phyloP scores from a whole-genome alignment of 805 yeast species.

The Lachancea thermotolerans region DNA sequence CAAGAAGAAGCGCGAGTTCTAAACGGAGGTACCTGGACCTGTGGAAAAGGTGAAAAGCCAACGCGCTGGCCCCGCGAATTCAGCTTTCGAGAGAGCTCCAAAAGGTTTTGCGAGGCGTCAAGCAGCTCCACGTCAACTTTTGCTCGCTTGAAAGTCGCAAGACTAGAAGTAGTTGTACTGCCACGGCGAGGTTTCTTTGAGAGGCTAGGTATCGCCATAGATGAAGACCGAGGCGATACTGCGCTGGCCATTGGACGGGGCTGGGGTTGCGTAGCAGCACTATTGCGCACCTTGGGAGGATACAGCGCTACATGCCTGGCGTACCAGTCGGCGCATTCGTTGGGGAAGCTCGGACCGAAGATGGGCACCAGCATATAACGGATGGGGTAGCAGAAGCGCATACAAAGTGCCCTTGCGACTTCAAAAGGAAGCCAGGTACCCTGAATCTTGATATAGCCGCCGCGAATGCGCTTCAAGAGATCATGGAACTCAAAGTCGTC shows the following conservation, averaged over 20 bases:
- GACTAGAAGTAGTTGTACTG: too few species aligned
- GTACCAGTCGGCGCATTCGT: conserved; percentile 26
- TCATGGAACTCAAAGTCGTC: conserved; percentile 15
- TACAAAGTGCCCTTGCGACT: conserved; percentile 60
- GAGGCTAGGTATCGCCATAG: neutral
- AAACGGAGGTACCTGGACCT: conserved; percentile 1
- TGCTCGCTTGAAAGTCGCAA: neutral
- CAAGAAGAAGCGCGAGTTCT: conserved; percentile 6
- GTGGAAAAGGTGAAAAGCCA: neutral
- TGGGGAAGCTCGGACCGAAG: conserved; percentile 61
- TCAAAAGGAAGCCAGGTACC: conserved; percentile 87
- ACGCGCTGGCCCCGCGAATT: neutral
- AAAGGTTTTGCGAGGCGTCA: conserved; percentile 9
- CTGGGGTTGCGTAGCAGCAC: neutral
- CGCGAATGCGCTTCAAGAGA: conserved; percentile 61
- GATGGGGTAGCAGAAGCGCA: conserved; percentile 70
- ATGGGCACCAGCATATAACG: conserved; percentile 71
- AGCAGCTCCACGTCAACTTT: conserved; percentile 6
- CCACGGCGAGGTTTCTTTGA: neutral
- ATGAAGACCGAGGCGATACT: too few species aligned
- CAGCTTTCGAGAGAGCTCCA: conserved; percentile 8
- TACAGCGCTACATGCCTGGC: conserved; percentile 1
- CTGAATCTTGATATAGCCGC: conserved; percentile 87
- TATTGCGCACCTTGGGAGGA: conserved; percentile 1
- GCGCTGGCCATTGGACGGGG: neutral